Conservation (phyloP, 1,139 yeast genomes). For the Hanseniaspora uvarum region DNA sequence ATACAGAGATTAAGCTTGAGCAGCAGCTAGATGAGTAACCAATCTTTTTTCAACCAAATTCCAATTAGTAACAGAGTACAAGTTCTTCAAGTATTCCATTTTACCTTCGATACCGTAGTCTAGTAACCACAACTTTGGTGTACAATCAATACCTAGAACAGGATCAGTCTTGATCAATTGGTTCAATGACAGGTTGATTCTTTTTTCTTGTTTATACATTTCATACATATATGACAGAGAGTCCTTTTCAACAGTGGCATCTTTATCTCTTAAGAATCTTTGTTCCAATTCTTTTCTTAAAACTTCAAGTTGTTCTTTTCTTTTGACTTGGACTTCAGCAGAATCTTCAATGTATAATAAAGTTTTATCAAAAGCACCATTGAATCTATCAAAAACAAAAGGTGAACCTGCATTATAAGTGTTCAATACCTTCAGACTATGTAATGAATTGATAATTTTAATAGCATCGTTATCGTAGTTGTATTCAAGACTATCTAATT, state of each 20-base stretch:
- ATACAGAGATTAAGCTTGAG: neutral
- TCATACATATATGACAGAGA: constrained; percentile 12
- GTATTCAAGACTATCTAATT: constrained; percentile 23
- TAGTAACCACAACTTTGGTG: constrained; percentile 55
- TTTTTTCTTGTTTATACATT: constrained; percentile 5
- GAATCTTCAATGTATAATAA: constrained; percentile 12
- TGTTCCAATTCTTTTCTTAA: constrained; percentile 22
- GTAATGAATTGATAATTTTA: constrained; percentile 23
- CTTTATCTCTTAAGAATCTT: constrained; percentile 12
- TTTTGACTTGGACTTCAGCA: constrained; percentile 31
- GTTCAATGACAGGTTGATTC: constrained; percentile 6
- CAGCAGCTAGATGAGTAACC: constrained; percentile 30
- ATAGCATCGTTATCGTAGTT: constrained; percentile 30
- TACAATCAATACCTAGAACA: constrained; percentile 57
- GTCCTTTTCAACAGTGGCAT: constrained; percentile 14
- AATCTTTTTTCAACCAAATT: constrained; percentile 48
- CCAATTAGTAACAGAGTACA: constrained; percentile 70
- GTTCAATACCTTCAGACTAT: constrained; percentile 39
- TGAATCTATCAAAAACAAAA: constrained; percentile 27
- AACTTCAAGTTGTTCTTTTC: constrained; percentile 23
- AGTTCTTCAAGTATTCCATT: constrained; percentile 51
- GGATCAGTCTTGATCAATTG: constrained; percentile 42
- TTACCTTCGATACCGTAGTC: constrained; percentile 76
- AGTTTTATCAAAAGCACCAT: constrained; percentile 9
- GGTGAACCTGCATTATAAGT: constrained; percentile 71